Evolutionary conservation across 116 monocot genomes (phyloP), one percentile per base, ranked within the genome.

Genomic region (Posidonia oceanica): DNA sequence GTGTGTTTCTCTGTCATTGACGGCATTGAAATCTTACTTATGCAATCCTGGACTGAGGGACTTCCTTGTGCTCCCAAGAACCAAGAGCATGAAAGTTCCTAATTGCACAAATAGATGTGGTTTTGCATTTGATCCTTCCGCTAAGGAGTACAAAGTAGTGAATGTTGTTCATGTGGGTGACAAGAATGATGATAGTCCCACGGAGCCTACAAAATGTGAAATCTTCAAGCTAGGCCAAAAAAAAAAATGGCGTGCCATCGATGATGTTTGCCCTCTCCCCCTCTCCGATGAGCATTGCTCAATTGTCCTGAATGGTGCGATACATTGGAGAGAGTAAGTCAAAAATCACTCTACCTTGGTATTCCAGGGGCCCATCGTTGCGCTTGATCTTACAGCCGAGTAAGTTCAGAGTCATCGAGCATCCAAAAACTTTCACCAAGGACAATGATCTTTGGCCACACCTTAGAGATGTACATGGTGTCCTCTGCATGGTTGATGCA

Each of bases 21-120:
- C 38, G 39, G 63, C 4, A 36, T 36, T 63, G 63, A 37, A 22
- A 0, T 63, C n/a, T 23, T 63, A 63, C 38, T 13, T 63, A 63
- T 63, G 63, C 39, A 63, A 63, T 63, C 63, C 63, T 37, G 63
- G 62, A 63, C 5, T 63, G 62, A 39, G 37, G 62, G 11, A 63
- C 10, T 63, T 63, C 62, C 23, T 14, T 14, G 14, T 11, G 11
- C 36, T 63, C 62, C 37, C 38, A 63, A 63, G 63, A 63, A 36
- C 63, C 2, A 36, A 36, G 10, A 14, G 36, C 37, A 29, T 63
- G 36, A 63, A 36, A 63, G 38, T 37, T 63, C 12, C 63, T 36
- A 14, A 63, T 14, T 15, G 63, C 14, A 36, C 63, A 14, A 23
- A 23, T 36, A 63, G 63, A 15, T 63, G 37, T 63, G 63, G 37